Base-by-base conservation (phyloP, 306 rosid genomes). In the Begonia peltatifolia region DNA sequence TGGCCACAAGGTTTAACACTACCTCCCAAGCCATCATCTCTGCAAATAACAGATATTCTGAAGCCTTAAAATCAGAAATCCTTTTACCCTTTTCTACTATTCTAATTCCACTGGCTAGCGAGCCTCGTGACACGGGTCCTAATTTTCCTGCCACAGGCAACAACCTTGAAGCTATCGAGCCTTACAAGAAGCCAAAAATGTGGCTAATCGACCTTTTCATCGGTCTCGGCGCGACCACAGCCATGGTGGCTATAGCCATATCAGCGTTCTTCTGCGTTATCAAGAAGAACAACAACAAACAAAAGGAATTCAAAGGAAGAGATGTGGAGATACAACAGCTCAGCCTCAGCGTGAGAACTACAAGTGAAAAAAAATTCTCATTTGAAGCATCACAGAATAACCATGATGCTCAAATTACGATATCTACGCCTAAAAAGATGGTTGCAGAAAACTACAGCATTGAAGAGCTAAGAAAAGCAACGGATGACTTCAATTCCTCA, bases 311-410 rank as follows among this genome's bases (percentile, higher is more conserved):
- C 35, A 75, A 83, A 61, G 82, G 68, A 63, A 59, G 66, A 3
- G 94, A 85, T 14, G 44, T 80, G 70, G 97, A 85, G 76, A 83
- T 84, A 46, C 94, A 89, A 44, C 81, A 82, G 73, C 83, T 85
- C 25, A 78, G 79, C 52, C 87, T 71, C 18, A 89, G 94, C 58
- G 81, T 80, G 22, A 74, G 97, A 82, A 85, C 90, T 5, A 75
- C 83, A 14, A 76, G 87, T 42, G 90, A 80, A 59, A 85, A 89
- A 68, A 89, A 82, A 58, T 82, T 80, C 14, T 89, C 95, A 12
- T 85, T 89, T 55, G 95, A 84, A 42, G 85, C 81, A 13, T 76
- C 87, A 10, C 65, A 70, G 30, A 77, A 73, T 14, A 44, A 74
- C 23, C 62, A 60, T 46, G 86, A 77, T 10, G 66, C 66, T 63